These are phyloP conservation scores for Vaccinium vitisidaea DNA, from an alignment of 148 eudicot species.

Conservation along the genomic window DNA sequence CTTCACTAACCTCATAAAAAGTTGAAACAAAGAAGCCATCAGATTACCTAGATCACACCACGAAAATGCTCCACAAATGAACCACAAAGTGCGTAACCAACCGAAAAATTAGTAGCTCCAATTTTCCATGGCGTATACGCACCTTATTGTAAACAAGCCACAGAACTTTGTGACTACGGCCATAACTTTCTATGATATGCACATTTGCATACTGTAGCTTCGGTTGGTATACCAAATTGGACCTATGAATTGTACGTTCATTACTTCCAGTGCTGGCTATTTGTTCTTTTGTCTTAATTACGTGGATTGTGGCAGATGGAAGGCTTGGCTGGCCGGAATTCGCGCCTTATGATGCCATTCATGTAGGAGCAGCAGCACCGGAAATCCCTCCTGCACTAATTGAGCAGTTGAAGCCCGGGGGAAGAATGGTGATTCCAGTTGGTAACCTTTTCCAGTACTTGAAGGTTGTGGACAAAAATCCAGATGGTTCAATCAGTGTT, in stretches of 20 bases:
- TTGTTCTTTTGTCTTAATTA: background rate
- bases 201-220: background rate
- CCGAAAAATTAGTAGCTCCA: background rate
- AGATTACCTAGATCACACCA: background rate
- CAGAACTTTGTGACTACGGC: background rate
- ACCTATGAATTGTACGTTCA: background rate
- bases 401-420: conserved; percentile 96
- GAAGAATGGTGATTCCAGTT: conserved; percentile 91
- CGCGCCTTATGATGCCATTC: conserved; percentile 61
- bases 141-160: background rate
- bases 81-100: background rate
- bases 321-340: conserved; percentile 53
- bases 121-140: background rate
- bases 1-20: background rate
- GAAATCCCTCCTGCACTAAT: conserved; percentile 80
- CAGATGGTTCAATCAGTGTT: conserved; percentile 63
- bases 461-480: conserved; percentile 75
- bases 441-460: conserved; percentile 87
- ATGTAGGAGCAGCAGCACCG: conserved; percentile 89
- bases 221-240: background rate
- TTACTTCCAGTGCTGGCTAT: background rate
- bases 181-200: background rate
- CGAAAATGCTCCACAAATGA: background rate
- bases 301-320: conserved; percentile 35
- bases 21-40: background rate